These are phyloP conservation scores for Syncephalastrum monosporum DNA, from an alignment of 371 early-diverging fungal species.

Conservation along the genomic window DNA sequence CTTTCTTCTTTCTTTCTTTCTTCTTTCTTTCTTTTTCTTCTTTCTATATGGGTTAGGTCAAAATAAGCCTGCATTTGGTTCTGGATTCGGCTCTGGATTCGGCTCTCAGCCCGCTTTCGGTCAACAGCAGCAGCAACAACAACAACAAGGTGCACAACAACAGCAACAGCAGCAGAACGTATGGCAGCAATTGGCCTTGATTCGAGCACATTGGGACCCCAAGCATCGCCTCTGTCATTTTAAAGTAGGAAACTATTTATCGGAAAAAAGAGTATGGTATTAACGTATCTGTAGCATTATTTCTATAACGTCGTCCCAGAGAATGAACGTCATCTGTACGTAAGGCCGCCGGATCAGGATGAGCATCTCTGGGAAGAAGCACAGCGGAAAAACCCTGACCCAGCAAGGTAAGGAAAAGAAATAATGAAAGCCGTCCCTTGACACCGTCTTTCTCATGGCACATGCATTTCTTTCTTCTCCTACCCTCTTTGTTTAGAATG, in stretches of 20 bases:
- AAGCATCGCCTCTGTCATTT: conserved; percentile 78
- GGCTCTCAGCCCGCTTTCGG: conserved; percentile 6
- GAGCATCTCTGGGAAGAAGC: conserved; percentile 80
- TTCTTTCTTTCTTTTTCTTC: background rate
- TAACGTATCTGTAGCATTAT: conserved; percentile 55
- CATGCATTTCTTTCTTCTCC: no score
- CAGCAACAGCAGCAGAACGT: conserved; percentile 25
- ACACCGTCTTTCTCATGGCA: no score
- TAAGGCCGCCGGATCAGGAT: conserved; percentile 71
- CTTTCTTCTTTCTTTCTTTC: background rate
- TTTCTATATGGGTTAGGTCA: no score
- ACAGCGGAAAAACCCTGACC: conserved; percentile 79
- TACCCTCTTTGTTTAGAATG: conserved; percentile 47
- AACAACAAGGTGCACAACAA: conserved; percentile 22
- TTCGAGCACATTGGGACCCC: conserved; percentile 79
- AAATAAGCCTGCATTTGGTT: background rate
- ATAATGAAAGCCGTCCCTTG: background rate
- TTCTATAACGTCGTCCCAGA: conserved; percentile 91
- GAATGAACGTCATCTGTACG: conserved; percentile 73
- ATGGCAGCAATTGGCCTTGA: conserved; percentile 42
- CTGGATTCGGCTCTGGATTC: conserved; percentile 10
- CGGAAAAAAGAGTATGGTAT: background rate
- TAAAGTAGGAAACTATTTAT: conserved; percentile 37
- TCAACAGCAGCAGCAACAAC: conserved; percentile 13
- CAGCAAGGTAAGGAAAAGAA: conserved; percentile 54